phyloP scores from a whole-genome alignment of 2,329 filamentous ascomycete species.

The Proliferodiscus dingleyae region DNA sequence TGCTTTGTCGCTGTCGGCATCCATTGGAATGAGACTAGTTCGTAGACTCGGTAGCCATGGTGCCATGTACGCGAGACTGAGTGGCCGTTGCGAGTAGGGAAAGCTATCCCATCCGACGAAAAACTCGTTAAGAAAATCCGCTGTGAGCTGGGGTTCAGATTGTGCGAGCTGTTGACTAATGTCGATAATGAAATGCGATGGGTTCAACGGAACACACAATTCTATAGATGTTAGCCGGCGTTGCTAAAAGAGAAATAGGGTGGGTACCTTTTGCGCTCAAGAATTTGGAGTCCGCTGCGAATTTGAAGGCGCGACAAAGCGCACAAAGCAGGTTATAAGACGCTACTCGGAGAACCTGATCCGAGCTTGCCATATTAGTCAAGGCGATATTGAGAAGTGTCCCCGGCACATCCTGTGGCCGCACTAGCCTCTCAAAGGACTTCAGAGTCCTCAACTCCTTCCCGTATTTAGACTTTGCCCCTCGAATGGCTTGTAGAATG shows the following conservation, averaged over 20 bases:
- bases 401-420: constrained; percentile 66
- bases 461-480: constrained; percentile 58
- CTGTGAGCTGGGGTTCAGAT: constrained; percentile 62
- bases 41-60: constrained; percentile 62
- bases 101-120: constrained; percentile 70
- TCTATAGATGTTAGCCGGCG: constrained; percentile 38
- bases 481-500: constrained; percentile 58
- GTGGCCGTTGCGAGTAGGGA: constrained; percentile 59
- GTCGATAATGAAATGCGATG: constrained; percentile 58
- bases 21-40: constrained; percentile 52
- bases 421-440: constrained; percentile 59
- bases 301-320: constrained; percentile 63
- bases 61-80: constrained; percentile 65
- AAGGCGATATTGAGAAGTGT: constrained; percentile 64
- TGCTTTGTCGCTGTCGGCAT: constrained; percentile 60
- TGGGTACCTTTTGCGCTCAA: constrained; percentile 54
- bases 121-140: constrained; percentile 68
- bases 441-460: constrained; percentile 59
- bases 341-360: constrained; percentile 55
- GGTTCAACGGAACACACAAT: constrained; percentile 57
- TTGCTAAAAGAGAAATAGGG: background rate
- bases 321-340: constrained; percentile 66
- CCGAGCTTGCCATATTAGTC: constrained; percentile 59
- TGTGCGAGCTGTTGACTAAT: constrained; percentile 60
- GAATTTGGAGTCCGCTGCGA: constrained; percentile 55